Evolutionary conservation across 345 rosid species (phyloP).

Genomic region (Diplotaxis tenuifolia): DNA sequence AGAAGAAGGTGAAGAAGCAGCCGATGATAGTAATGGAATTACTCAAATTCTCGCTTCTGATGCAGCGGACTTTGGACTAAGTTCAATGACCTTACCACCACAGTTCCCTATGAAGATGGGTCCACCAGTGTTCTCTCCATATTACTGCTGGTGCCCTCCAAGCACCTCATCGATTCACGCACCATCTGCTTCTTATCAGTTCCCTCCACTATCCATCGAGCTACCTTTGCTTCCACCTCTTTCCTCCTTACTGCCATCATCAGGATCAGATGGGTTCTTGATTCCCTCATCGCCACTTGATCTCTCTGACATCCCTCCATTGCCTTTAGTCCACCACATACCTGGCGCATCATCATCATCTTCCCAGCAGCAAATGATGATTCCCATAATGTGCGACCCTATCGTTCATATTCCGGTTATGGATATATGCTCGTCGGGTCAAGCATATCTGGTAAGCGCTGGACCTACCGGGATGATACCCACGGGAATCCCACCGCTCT

Average conservation of each 20-base stretch:
- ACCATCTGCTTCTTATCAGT: conserved; percentile 37
- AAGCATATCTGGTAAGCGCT: conserved; percentile 85
- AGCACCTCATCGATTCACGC: conserved; percentile 51
- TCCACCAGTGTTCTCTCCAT: conserved; percentile 67
- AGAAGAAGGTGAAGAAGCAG: conserved; percentile 43
- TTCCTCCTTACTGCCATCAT: conserved; percentile 59
- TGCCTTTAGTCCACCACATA: conserved; percentile 53
- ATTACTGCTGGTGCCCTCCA: conserved; percentile 91
- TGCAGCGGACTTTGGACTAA: conserved; percentile 8
- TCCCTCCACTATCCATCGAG: conserved; percentile 45
- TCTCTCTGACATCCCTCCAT: conserved; percentile 56
- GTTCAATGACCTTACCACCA: conserved; percentile 36
- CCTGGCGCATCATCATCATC: conserved; percentile 41
- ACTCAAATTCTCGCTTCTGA: conserved; percentile 3
- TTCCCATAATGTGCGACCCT: conserved; percentile 90
- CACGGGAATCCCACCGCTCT: conserved; percentile 63
- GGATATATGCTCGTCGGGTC: conserved; percentile 93
- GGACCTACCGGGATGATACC: conserved; percentile 59
- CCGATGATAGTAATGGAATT: conserved; percentile 27
- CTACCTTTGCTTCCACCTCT: conserved; percentile 62
- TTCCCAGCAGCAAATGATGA: conserved; percentile 51
- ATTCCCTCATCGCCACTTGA: conserved; percentile 50
- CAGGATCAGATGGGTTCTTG: conserved; percentile 48
- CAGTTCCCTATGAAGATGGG: conserved; percentile 40
- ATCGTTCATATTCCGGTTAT: conserved; percentile 89